phyloP scores from a whole-genome alignment of 306 rosid species.

The Glycyrrhiza uralensis region DNA sequence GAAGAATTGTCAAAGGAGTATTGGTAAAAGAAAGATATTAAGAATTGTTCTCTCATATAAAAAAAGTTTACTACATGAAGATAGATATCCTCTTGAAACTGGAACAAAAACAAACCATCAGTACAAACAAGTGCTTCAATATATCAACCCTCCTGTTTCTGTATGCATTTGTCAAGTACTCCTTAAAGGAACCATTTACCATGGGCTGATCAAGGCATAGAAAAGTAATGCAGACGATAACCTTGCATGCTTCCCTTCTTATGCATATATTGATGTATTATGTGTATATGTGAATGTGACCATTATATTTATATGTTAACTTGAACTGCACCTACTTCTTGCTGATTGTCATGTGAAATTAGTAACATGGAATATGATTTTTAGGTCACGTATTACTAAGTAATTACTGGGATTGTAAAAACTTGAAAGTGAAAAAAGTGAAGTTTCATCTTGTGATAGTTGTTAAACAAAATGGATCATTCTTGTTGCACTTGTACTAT shows the following conservation, averaged over 20 bases:
- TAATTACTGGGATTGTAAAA: background rate
- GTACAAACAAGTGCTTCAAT: constrained; percentile 3
- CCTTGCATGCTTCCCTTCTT: background rate
- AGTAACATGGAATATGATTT: background rate
- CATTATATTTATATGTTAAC: background rate
- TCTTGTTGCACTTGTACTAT: background rate
- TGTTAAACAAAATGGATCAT: background rate
- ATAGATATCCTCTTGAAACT: background rate
- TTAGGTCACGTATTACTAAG: background rate
- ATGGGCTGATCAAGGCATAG: background rate
- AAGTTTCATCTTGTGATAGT: background rate
- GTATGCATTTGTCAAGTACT: background rate
- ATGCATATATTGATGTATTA: background rate
- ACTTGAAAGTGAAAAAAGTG: background rate
- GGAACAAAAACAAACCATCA: background rate
- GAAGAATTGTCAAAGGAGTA: background rate
- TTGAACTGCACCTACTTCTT: background rate
- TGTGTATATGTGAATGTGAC: background rate
- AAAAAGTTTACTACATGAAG: background rate
- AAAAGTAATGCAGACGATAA: background rate
- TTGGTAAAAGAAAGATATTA: background rate
- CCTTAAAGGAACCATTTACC: too few species aligned
- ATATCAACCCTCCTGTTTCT: background rate
- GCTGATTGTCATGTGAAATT: constrained; percentile 3
- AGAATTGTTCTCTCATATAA: background rate